Evolutionary conservation across 2,329 filamentous ascomycete genomes (phyloP).

Genomic region (Penicillium sp.): DNA sequence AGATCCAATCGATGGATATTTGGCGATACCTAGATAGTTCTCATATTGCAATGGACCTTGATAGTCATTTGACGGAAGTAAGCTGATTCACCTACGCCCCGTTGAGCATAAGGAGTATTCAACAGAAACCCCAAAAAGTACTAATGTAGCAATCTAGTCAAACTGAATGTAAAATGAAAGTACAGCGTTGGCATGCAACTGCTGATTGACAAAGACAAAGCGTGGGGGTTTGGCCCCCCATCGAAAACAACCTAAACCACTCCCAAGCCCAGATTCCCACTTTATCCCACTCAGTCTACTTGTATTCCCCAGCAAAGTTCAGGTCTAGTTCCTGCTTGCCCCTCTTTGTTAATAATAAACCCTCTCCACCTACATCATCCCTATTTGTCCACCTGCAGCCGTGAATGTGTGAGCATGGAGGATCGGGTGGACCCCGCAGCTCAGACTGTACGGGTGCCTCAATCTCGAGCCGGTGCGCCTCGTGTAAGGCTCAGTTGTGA

Average conservation of each 20-base stretch:
- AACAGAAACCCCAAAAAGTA: background rate
- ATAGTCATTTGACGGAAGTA: background rate
- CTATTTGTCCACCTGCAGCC: background rate
- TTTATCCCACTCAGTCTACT: background rate
- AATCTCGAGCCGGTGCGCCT: conserved; percentile 16
- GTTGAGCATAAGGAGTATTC: background rate
- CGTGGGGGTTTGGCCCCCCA: background rate
- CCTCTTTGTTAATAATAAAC: background rate
- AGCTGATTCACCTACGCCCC: background rate
- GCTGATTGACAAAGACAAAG: background rate
- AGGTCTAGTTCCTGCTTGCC: background rate
- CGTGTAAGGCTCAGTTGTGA: conserved; percentile 30
- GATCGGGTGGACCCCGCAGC: conserved; percentile 8
- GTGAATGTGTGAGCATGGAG: conserved; percentile 11
- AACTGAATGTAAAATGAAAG: background rate
- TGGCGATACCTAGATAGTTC: background rate
- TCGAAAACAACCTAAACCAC: background rate
- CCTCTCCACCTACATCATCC: background rate
- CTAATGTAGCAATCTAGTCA: too few relatives aligned
- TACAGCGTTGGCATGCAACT: background rate
- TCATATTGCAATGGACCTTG: background rate
- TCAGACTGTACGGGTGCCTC: conserved; percentile 8
- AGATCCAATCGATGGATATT: background rate
- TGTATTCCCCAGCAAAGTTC: too few relatives aligned
- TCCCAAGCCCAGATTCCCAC: background rate